phyloP scores from a whole-genome alignment of 352 stramenopile genomes.

The Phytophthora kernoviae region DNA sequence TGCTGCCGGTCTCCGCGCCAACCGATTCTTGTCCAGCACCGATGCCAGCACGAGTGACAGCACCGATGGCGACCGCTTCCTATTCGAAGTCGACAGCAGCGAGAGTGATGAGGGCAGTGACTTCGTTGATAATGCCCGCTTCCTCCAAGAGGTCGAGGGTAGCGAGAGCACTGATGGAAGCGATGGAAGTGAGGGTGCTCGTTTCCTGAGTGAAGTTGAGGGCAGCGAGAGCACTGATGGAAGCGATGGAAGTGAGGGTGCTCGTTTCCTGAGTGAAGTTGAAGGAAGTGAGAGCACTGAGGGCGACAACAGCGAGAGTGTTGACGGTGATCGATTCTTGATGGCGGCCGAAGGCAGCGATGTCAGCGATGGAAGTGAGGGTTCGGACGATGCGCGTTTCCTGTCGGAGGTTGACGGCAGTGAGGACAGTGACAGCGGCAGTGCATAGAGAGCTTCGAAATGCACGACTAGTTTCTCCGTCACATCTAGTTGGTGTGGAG shows the following conservation, averaged over 20 bases:
- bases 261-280: slow-evolving; percentile 11
- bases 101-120: too few relatives aligned
- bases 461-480: too few relatives aligned
- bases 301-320: slow-evolving; percentile 1
- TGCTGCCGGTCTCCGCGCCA: slow-evolving; percentile 15
- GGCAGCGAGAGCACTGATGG: slow-evolving; percentile 7
- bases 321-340: neutral
- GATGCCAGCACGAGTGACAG: slow-evolving; percentile 8
- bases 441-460: too few relatives aligned
- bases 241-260: neutral
- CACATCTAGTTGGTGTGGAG: too few relatives aligned
- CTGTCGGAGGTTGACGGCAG: slow-evolving; percentile 6
- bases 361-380: slow-evolving; percentile 1
- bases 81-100: slow-evolving; percentile 21
- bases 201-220: slow-evolving; percentile 12
- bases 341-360: neutral
- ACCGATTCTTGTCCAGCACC: slow-evolving; percentile 2
- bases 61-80: slow-evolving; percentile 17
- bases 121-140: too few relatives aligned
- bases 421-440: neutral
- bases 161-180: slow-evolving; percentile 13
- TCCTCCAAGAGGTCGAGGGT: neutral
- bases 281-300: slow-evolving; percentile 10
- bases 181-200: neutral
- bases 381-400: slow-evolving; percentile 1